Evolutionary conservation across 2,329 filamentous ascomycete genomes (phyloP), one percentile per base, ranked within the genome.

Genomic region (Fusarium coffeatum): DNA sequence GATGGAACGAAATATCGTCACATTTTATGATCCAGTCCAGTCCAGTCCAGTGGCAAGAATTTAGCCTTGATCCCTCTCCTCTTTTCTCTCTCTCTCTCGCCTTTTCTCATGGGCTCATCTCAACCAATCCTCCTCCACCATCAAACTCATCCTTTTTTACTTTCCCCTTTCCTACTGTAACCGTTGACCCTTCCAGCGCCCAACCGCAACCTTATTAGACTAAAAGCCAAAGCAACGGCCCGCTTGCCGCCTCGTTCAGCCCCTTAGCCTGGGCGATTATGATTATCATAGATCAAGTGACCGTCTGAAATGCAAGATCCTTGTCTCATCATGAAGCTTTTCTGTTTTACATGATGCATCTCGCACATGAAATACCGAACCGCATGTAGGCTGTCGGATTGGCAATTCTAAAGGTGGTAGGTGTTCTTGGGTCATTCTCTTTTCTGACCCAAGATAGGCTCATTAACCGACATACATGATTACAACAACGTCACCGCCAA

Each of bases 41-140:
- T 51, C 22, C 32, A 63, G 60, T 63, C 32, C 34, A 37, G 34
- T 37, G 64, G 69, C 65, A 68, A 72, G 20, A 57, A 55, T n/a
- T 57, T 69, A 70, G 71, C 65, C 61, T 72, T 71, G 66, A 64
- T 73, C 57, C 63, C 62, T 61, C 55, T 55, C 57, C 51, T 54
- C 64, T 48, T 55, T 43, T 62, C 59, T 49, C 32, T 40, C 32
- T 61, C 59, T 49, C 28, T 40, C 32, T 34, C 49, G 64, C 42
- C 59, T 41, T 61, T 55, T 49, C 46, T 34, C 40, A 48, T n/a
- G 40, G 16, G 50, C n/a, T 49, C 50, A 25, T 56, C 51, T 54
- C 66, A 28, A 28, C 66, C 66, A 69, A 66, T 70, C 66, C 66
- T 66, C 50, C 50, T 55, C 62, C 55, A 50, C 62, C 59, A 59